Evolutionary conservation across 148 eudicot genomes (phyloP).

Genomic region (Rhododendron kiyosumense): DNA sequence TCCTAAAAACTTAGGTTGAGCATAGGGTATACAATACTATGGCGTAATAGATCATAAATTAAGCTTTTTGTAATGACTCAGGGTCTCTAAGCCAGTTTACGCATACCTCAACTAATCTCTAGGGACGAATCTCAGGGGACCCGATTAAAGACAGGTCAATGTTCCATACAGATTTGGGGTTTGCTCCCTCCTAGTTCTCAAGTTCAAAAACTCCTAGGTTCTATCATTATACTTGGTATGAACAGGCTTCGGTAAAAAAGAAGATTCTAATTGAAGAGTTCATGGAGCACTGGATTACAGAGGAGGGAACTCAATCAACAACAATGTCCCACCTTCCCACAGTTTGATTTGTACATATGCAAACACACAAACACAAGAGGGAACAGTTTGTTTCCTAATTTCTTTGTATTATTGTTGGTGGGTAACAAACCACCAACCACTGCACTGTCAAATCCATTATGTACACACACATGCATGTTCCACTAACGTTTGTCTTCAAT

Average conservation of each 20-base stretch:
- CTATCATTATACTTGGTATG: not conserved
- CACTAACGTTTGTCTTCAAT: not conserved
- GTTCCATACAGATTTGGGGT: not conserved
- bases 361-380: not conserved
- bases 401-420: constrained; percentile 9
- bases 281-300: not conserved
- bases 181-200: not conserved
- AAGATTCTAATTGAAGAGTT: not conserved
- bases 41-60: not conserved
- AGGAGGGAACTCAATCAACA: constrained; percentile 2
- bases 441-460: constrained; percentile 3
- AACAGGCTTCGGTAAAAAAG: not conserved
- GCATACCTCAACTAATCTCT: not conserved
- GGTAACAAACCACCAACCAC: constrained; percentile 10
- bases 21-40: not conserved
- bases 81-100: not conserved
- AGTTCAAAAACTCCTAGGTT: not conserved
- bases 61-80: not conserved
- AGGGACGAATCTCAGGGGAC: not conserved
- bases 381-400: not conserved
- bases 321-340: constrained; percentile 4
- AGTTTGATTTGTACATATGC: not conserved
- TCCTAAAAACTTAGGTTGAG: not conserved
- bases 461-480: not conserved
- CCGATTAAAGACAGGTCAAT: not conserved